Percentiles rank a stretch among this genome's conserved stretches.
phyloP scores from a whole-genome alignment of 768 basidiomycete species.

The Mycena venus region DNA sequence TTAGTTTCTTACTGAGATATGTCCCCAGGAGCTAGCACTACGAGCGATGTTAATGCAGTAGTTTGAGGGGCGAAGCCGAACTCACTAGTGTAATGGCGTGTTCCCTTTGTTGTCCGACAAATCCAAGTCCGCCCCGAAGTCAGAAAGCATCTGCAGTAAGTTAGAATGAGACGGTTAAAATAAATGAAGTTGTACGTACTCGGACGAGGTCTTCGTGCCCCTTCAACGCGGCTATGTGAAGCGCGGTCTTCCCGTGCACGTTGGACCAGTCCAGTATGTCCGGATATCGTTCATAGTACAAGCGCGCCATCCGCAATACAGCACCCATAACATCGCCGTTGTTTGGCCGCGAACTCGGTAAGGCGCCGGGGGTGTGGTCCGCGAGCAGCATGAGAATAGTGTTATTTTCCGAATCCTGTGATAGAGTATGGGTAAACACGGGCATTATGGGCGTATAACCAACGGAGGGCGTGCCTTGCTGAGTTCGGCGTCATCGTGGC shows the following conservation, averaged over 20 bases:
- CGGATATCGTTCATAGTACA: conserved; percentile 90
- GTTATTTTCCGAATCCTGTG: conserved; percentile 91
- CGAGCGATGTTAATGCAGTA: conserved; percentile 14
- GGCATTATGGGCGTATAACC: neutral
- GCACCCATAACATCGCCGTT: conserved; percentile 78
- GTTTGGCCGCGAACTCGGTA: conserved; percentile 49
- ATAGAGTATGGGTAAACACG: conserved; percentile 32
- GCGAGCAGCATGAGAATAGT: conserved; percentile 96
- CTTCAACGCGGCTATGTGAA: conserved; percentile 89
- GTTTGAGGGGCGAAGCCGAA: conserved; percentile 28
- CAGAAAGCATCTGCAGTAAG: conserved; percentile 84
- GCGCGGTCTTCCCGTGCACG: conserved; percentile 87
- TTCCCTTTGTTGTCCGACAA: conserved; percentile 93
- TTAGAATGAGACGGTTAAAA: conserved; percentile 29
- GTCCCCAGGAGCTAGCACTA: conserved; percentile 92
- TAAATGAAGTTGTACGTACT: conserved; percentile 60
- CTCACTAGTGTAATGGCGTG: conserved; percentile 93
- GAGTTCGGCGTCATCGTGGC: conserved; percentile 94
- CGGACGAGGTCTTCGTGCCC: conserved; percentile 92
- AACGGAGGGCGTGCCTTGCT: conserved; percentile 76
- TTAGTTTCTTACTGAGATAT: conserved; percentile 72
- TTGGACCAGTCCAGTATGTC: conserved; percentile 95
- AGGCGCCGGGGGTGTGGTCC: conserved; percentile 70
- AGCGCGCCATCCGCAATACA: conserved; percentile 85
- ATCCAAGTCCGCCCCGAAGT: conserved; percentile 91